These are phyloP conservation scores for Leccinum aurantiacum DNA, from an alignment of 768 basidiomycete species.

Conservation along the genomic window DNA sequence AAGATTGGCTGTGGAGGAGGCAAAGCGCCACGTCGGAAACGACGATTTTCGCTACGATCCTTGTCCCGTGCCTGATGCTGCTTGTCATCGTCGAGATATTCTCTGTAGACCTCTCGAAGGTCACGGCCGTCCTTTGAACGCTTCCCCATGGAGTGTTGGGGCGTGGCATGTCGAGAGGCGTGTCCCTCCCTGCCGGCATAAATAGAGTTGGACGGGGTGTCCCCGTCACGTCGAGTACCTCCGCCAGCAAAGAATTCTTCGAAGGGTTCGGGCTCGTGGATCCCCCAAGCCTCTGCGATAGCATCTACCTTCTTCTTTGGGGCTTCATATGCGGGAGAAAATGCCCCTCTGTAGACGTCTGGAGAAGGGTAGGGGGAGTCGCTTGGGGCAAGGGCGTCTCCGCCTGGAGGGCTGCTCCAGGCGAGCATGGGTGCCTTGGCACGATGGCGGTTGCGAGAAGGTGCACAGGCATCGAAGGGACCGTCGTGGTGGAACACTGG, in stretches of 20 bases:
- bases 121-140: slow-evolving; percentile 52
- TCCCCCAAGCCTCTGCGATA: slow-evolving; percentile 91
- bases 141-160: slow-evolving; percentile 37
- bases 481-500: slow-evolving; percentile 92
- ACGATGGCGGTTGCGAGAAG: slow-evolving; percentile 80
- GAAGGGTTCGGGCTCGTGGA: slow-evolving; percentile 87
- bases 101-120: slow-evolving; percentile 45
- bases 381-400: slow-evolving; percentile 41
- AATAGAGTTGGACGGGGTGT: slow-evolving; percentile 66
- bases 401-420: slow-evolving; percentile 51
- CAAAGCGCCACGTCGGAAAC: slow-evolving; percentile 50
- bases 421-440: slow-evolving; percentile 82
- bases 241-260: slow-evolving; percentile 89
- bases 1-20: slow-evolving; percentile 87
- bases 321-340: slow-evolving; percentile 52
- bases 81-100: slow-evolving; percentile 43
- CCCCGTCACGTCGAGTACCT: slow-evolving; percentile 50
- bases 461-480: slow-evolving; percentile 89
- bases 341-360: slow-evolving; percentile 40
- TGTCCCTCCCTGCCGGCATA: slow-evolving; percentile 63
- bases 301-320: slow-evolving; percentile 86
- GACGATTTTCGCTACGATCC: slow-evolving; percentile 38
- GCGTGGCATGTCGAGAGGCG: slow-evolving; percentile 34
- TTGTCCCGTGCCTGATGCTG: slow-evolving; percentile 30
- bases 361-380: slow-evolving; percentile 53